Evolutionary conservation across 371 early-diverging fungal species (phyloP).

Genomic region (Globomyces sp.): DNA sequence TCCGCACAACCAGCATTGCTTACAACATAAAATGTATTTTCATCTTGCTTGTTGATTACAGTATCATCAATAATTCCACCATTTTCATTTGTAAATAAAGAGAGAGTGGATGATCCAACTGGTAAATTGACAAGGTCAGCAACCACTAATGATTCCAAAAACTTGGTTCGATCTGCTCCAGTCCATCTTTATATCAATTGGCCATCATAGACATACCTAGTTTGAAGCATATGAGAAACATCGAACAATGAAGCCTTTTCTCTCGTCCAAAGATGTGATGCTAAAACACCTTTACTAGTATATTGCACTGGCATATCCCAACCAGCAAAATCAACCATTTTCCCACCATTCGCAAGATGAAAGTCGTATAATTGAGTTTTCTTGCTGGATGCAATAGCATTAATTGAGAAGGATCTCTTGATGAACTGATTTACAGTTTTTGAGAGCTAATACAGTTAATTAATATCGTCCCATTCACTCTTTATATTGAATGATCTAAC

Average conservation of each 20-base stretch:
- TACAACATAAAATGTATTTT: constrained; percentile 83
- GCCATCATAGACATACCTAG: constrained; percentile 56
- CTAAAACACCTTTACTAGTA: constrained; percentile 72
- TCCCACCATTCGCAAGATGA: constrained; percentile 86
- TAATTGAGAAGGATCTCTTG: too few relatives aligned
- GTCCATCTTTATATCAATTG: constrained; percentile 56
- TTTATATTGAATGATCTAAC: too few relatives aligned
- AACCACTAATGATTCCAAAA: constrained; percentile 85
- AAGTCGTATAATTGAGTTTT: constrained; percentile 88
- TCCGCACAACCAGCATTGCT: constrained; percentile 97
- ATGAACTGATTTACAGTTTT: too few relatives aligned
- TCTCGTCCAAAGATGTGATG: constrained; percentile 89
- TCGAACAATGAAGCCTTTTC: constrained; percentile 93
- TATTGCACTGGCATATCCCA: constrained; percentile 96
- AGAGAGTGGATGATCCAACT: constrained; percentile 78
- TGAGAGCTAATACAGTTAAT: too few relatives aligned
- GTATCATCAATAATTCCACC: constrained; percentile 98
- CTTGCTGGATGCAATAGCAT: constrained; percentile 13
- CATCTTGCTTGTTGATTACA: constrained; percentile 83
- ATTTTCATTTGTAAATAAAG: constrained; percentile 90
- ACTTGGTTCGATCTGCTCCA: constrained; percentile 84
- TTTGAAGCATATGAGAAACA: constrained; percentile 98
- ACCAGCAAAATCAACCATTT: constrained; percentile 97
- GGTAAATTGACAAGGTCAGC: constrained; percentile 82
- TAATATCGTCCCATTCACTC: too few relatives aligned